phyloP scores from a whole-genome alignment of 2,329 filamentous ascomycete genomes.

The Ampelomyces quisqualis region DNA sequence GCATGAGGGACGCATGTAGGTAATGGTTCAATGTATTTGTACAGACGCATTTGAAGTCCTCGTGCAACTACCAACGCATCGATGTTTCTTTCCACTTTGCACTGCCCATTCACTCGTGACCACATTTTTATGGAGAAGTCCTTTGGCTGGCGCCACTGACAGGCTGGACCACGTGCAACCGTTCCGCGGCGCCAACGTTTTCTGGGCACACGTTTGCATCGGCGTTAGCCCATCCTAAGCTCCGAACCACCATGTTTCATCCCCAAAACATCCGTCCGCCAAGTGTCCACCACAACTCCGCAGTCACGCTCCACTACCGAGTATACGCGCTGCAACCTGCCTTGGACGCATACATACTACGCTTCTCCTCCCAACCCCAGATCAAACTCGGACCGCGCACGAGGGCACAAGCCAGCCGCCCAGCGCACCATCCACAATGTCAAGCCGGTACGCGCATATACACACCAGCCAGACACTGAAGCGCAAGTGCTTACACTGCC shows the following conservation, averaged over 20 bases:
- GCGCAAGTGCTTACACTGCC: neutral
- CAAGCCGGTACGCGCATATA: constrained; percentile 19
- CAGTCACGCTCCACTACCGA: constrained; percentile 6
- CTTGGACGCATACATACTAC: neutral
- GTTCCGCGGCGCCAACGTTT: neutral
- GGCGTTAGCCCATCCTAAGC: constrained; percentile 16
- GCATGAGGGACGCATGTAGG: constrained; percentile 20
- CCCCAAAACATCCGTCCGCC: constrained; percentile 11
- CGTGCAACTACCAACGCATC: too few relatives aligned
- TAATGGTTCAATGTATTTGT: constrained; percentile 30
- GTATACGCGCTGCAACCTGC: neutral
- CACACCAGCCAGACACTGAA: neutral
- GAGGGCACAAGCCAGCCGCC: neutral
- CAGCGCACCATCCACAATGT: constrained; percentile 18
- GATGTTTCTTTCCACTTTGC: too few relatives aligned
- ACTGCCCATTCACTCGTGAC: too few relatives aligned
- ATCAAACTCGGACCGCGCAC: constrained; percentile 1
- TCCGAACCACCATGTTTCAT: constrained; percentile 10
- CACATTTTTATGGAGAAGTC: neutral
- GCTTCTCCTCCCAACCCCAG: neutral
- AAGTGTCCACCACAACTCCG: constrained; percentile 23
- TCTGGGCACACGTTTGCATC: constrained; percentile 5
- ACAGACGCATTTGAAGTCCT: constrained; percentile 25
- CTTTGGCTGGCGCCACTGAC: neutral
- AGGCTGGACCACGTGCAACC: neutral